Evolutionary conservation across 2,329 filamentous ascomycete genomes (phyloP).

Genomic region (Aspergillus sp.): DNA sequence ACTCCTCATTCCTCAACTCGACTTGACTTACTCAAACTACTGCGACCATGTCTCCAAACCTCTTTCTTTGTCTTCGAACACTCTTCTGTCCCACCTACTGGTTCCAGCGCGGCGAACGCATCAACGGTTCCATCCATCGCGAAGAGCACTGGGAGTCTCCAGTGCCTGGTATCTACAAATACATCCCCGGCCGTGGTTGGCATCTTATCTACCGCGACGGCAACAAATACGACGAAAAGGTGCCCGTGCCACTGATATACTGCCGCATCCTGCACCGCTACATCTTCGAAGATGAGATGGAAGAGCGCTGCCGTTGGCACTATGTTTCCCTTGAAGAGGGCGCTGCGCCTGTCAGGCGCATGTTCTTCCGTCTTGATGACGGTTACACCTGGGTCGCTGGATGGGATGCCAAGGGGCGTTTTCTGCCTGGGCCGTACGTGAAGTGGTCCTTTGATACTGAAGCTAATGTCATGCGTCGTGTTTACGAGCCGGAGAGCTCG

Average conservation of each 20-base stretch:
- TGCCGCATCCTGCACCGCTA: slow-evolving; percentile 45
- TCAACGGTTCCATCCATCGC: slow-evolving; percentile 32
- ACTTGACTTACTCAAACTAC: not conserved
- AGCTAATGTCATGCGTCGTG: slow-evolving; percentile 29
- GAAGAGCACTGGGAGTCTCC: slow-evolving; percentile 46
- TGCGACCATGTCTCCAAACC: slow-evolving; percentile 43
- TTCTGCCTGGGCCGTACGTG: slow-evolving; percentile 46
- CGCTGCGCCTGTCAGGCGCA: slow-evolving; percentile 32
- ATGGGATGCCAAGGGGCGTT: slow-evolving; percentile 45
- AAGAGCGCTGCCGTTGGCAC: slow-evolving; percentile 40
- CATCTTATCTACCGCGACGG: slow-evolving; percentile 40
- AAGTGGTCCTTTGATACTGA: slow-evolving; percentile 43
- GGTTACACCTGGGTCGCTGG: slow-evolving; percentile 44
- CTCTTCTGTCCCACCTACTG: slow-evolving; percentile 45
- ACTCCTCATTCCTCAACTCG: slow-evolving; percentile 2
- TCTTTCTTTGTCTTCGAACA: slow-evolving; percentile 44
- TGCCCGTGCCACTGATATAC: slow-evolving; percentile 37
- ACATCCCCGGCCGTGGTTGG: slow-evolving; percentile 46
- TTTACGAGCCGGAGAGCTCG: slow-evolving; percentile 27
- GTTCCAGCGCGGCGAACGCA: slow-evolving; percentile 38
- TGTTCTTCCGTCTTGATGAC: slow-evolving; percentile 47
- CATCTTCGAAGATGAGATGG: slow-evolving; percentile 43
- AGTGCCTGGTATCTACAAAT: slow-evolving; percentile 44
- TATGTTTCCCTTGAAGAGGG: slow-evolving; percentile 32
- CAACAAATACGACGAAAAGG: slow-evolving; percentile 26